Base-by-base conservation (phyloP, 108 stramenopile species). In the Stephanodiscus minutulus region DNA sequence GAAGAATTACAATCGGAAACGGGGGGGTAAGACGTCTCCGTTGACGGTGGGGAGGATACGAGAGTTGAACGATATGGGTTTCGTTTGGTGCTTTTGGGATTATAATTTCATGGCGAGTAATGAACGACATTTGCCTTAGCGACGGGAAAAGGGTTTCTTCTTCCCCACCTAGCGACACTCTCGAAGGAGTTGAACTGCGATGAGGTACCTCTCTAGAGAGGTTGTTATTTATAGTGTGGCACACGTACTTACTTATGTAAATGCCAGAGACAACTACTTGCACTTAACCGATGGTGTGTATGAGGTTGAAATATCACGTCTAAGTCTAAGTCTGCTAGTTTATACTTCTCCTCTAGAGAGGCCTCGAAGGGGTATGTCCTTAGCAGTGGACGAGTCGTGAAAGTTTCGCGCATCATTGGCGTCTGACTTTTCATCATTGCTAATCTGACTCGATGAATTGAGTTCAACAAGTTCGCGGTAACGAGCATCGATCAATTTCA, bases 41-140 rank as follows among this genome's bases (percentile, higher is more conserved):
- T 46, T 86, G 46, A 71, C 82, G 1, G 15, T 63, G 5, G 65
- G 63, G 15, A 74, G 86, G 55, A 69, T 84, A 18, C 29, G 73
- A 12, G 60, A 68, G 39, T 58, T 89, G 76, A 67, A 89, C 7
- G 59, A 69, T 1, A 43, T 85, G 79, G 50, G 60, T 46, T 77
- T 82, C 79, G 69, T 88, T 56, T 77, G 80, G 59, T 58, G 28
- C 20, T 77, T 70, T 59, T 77, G 76, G 76, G 76, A 77, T 65
- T 47, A 69, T 52, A 77, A 69, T 28, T 77, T 77, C 47, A 73
- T 29, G 54, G 28, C 54, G 17, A 21, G 1, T 18, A 69, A 47
- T 48, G 55, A 70, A 36, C 61, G 57, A 48, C 27, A 44, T 11
- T 68, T 55, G 27, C 48, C 12, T 55, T 21, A 28, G 25, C 12